Conservation (phyloP, 1,284 basidiomycete species). For the Gomphus bonarii region DNA sequence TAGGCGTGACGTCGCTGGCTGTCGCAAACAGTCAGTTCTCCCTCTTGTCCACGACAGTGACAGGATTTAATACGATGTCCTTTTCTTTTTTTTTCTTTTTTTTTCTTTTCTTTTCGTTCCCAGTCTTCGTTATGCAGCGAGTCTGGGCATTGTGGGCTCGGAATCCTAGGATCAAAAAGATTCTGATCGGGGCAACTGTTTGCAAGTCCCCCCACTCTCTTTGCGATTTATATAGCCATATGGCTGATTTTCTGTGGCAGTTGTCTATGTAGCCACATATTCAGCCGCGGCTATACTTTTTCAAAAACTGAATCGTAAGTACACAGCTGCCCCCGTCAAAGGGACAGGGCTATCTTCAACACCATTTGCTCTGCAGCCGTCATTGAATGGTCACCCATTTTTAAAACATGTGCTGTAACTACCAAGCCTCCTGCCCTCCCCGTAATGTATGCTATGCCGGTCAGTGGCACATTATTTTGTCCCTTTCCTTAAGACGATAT, state of each 20-base stretch:
- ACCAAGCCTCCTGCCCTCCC: too few relatives aligned
- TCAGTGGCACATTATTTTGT: too few relatives aligned
- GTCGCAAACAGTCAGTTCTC: conserved; percentile 1
- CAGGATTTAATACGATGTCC: not conserved
- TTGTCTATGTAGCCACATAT: not conserved
- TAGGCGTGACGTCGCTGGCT: not conserved
- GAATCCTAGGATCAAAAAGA: not conserved
- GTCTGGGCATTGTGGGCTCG: conserved; percentile 3
- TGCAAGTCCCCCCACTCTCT: not conserved
- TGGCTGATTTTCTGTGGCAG: not conserved
- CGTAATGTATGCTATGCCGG: too few relatives aligned
- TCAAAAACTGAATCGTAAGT: not conserved
- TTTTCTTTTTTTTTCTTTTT: not conserved
- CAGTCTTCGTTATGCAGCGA: conserved; percentile 3
- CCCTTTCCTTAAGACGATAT: too few relatives aligned
- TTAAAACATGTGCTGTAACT: too few relatives aligned
- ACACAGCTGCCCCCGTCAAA: too few relatives aligned
- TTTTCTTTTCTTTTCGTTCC: too few relatives aligned
- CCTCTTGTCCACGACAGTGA: not conserved
- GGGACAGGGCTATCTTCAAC: too few relatives aligned
- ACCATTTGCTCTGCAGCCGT: too few relatives aligned
- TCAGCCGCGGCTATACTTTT: not conserved
- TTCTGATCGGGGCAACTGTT: not conserved
- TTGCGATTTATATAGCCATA: not conserved
- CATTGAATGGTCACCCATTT: too few relatives aligned